Evolutionary conservation across 2,329 filamentous ascomycete species (phyloP).

Genomic region (Cladobotryum mycophilum): DNA sequence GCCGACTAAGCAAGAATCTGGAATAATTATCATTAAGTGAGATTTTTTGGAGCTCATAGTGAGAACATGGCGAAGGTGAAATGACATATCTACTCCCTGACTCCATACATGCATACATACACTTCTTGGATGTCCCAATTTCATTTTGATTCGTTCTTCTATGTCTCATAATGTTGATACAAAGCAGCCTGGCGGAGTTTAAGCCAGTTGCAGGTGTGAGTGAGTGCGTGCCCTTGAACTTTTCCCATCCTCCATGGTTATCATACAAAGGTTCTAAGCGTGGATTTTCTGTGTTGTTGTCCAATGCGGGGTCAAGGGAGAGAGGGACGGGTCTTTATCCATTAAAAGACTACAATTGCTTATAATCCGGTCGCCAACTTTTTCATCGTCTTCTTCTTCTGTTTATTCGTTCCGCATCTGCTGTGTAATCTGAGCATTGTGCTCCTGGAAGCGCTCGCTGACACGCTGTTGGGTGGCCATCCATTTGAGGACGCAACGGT

Average conservation of each 20-base stretch:
- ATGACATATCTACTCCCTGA: too few relatives aligned
- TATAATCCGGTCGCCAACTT: background rate
- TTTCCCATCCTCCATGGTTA: background rate
- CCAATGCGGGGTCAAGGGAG: background rate
- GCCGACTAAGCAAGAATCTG: slow-evolving; percentile 2
- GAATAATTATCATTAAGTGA: slow-evolving; percentile 11
- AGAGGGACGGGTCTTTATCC: background rate
- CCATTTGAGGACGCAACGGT: slow-evolving; percentile 93
- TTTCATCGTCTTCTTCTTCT: slow-evolving; percentile 15
- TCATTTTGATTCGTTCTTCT: background rate
- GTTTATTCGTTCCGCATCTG: slow-evolving; percentile 42
- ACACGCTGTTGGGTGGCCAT: slow-evolving; percentile 87
- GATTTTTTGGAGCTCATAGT: background rate
- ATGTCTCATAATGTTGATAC: slow-evolving; percentile 8
- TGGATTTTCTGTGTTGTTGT: background rate
- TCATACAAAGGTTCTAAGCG: background rate
- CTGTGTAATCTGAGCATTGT: slow-evolving; percentile 55
- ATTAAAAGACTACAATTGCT: too few relatives aligned
- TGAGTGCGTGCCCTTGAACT: too few relatives aligned
- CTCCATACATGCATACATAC: background rate
- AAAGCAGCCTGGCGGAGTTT: background rate
- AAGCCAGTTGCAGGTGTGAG: background rate
- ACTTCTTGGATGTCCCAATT: background rate
- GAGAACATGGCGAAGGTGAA: too few relatives aligned
- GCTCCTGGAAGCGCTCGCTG: slow-evolving; percentile 79